These are phyloP conservation scores for Candida insectorum DNA, from an alignment of 805 yeast species.

Conservation along the genomic window DNA sequence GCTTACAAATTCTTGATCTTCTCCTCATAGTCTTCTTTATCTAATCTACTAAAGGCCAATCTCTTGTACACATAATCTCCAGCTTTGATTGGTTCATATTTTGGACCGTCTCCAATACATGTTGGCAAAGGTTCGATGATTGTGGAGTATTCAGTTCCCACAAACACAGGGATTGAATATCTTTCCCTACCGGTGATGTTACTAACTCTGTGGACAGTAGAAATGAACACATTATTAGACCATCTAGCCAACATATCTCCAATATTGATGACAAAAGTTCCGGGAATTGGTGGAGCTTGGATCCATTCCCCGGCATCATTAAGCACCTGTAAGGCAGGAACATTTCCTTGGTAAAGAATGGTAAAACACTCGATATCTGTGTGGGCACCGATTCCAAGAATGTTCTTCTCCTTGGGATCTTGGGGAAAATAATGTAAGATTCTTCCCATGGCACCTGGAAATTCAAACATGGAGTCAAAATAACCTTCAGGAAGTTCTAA, in stretches of 20 bases:
- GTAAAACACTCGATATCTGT: conserved; percentile 13
- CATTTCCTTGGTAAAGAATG: conserved; percentile 11
- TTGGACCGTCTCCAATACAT: conserved; percentile 10
- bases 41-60: conserved; percentile 11
- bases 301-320: conserved; percentile 12
- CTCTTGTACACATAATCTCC: conserved; percentile 13
- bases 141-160: conserved; percentile 12
- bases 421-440: conserved; percentile 11
- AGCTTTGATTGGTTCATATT: conserved; percentile 12
- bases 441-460: conserved; percentile 13
- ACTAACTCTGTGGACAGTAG: conserved; percentile 12
- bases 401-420: conserved; percentile 5
- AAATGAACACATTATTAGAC: conserved; percentile 13
- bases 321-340: conserved; percentile 10
- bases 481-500: conserved; percentile 9
- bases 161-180: conserved; percentile 12
- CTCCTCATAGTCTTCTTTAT: conserved; percentile 10
- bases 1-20: conserved; percentile 6
- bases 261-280: conserved; percentile 11
- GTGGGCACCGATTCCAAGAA: conserved; percentile 13
- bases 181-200: conserved; percentile 11
- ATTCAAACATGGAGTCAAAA: conserved; percentile 8
- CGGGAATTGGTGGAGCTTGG: conserved; percentile 10
- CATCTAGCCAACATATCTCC: conserved; percentile 14
- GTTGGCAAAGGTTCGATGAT: conserved; percentile 11